Conservation (phyloP, 2,329 filamentous ascomycete genomes). For the Pseudonectria buxi region DNA sequence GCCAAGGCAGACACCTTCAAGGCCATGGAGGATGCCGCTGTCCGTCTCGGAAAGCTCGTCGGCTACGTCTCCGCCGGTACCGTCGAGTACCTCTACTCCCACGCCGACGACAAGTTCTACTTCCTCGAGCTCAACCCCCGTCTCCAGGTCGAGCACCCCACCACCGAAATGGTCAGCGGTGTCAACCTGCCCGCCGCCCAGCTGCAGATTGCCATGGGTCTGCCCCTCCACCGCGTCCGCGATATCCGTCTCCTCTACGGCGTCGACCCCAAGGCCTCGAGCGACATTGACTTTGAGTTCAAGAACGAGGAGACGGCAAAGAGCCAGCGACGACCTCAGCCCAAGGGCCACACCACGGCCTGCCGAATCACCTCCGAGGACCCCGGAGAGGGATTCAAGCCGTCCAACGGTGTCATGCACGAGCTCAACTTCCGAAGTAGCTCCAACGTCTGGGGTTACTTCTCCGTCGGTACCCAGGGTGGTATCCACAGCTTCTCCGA, state of each 20-base stretch:
- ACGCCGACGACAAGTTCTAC: conserved; percentile 98
- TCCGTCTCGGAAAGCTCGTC: conserved; percentile 86
- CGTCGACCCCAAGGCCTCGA: conserved; percentile 78
- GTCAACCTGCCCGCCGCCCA: conserved; percentile 96
- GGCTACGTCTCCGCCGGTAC: conserved; percentile 98
- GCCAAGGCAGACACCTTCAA: conserved; percentile 85
- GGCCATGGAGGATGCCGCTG: conserved; percentile 93
- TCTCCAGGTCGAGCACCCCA: conserved; percentile 99
- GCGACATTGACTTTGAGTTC: conserved; percentile 95
- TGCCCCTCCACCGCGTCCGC: conserved; percentile 88
- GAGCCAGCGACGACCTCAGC: conserved; percentile 81
- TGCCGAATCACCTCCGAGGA: conserved; percentile 99
- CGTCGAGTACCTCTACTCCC: conserved; percentile 97
- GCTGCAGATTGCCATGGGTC: conserved; percentile 97
- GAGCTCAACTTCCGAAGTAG: conserved; percentile 98
- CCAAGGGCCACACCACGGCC: conserved; percentile 95
- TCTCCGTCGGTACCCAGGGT: conserved; percentile 93
- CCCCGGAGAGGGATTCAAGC: conserved; percentile 98
- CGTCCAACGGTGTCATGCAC: conserved; percentile 97
- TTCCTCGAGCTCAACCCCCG: conserved; percentile 97
- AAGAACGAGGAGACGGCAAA: conserved; percentile 74
- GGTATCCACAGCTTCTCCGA: conserved; percentile 99
- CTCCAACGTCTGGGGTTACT: conserved; percentile 99
- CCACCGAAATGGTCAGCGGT: conserved; percentile 97
- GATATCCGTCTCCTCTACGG: conserved; percentile 96